These are phyloP conservation scores for Simmondsia chinensis DNA, from an alignment of 148 eudicot species.

Conservation along the genomic window DNA sequence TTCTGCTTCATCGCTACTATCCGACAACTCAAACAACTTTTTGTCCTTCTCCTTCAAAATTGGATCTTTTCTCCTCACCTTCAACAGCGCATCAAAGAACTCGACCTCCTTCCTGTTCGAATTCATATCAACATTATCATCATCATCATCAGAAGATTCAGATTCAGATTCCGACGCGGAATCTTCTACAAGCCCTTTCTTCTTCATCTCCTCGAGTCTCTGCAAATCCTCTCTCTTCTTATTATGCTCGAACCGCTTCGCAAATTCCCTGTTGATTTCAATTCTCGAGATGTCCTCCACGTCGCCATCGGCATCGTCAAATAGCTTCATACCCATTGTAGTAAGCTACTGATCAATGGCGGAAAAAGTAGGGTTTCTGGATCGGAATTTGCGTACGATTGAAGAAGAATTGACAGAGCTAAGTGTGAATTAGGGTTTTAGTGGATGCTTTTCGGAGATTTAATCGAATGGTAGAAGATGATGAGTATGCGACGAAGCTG, in stretches of 20 bases:
- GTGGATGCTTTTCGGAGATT: too few relatives aligned
- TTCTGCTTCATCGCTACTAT: slow-evolving; percentile 23
- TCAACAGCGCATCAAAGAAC: slow-evolving; percentile 46
- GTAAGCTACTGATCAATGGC: not conserved
- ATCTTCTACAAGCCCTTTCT: slow-evolving; percentile 22
- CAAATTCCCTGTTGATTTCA: slow-evolving; percentile 58
- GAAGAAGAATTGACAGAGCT: too few relatives aligned
- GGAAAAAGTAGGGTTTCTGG: slow-evolving; percentile 4
- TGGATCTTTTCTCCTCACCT: slow-evolving; percentile 62
- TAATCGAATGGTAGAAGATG: too few relatives aligned
- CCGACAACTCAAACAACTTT: slow-evolving; percentile 45
- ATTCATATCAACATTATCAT: slow-evolving; percentile 7
- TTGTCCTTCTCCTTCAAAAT: slow-evolving; percentile 35
- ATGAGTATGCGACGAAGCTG: too few relatives aligned
- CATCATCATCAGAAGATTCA: slow-evolving; percentile 16
- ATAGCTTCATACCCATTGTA: slow-evolving; percentile 38
- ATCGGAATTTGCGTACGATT: too few relatives aligned
- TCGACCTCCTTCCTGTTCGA: slow-evolving; percentile 25
- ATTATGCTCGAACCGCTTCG: slow-evolving; percentile 75
- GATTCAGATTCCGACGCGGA: slow-evolving; percentile 35
- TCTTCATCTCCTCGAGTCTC: slow-evolving; percentile 23
- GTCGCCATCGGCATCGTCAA: slow-evolving; percentile 28
- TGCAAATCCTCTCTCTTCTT: slow-evolving; percentile 43
- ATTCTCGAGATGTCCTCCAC: slow-evolving; percentile 46
- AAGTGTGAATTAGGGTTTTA: too few relatives aligned